Evolutionary conservation across 2,329 filamentous ascomycete genomes (phyloP).

Genomic region (Pyricularia sp.): DNA sequence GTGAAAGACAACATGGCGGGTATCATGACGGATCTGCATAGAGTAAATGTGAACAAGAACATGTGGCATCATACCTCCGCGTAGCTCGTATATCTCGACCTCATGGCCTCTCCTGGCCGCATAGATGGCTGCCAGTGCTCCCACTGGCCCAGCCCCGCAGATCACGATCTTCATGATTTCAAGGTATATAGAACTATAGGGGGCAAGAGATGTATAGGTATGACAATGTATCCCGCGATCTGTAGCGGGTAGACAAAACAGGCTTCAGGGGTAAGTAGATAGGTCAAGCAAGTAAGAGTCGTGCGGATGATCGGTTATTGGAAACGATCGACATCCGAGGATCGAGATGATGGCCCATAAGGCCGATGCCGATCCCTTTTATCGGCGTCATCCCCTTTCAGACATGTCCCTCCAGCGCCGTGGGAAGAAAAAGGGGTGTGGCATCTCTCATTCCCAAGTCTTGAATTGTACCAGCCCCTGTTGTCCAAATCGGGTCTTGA

Average conservation of each 20-base stretch:
- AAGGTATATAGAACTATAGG: not conserved
- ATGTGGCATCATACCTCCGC: conserved; percentile 53
- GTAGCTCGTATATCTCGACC: conserved; percentile 90
- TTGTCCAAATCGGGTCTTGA: not conserved
- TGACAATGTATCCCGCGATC: not conserved
- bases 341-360: not conserved
- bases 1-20: not conserved
- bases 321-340: not conserved
- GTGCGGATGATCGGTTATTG: not conserved
- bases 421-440: not conserved
- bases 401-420: not conserved
- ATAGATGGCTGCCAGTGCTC: conserved; percentile 84
- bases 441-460: not conserved
- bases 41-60: not conserved
- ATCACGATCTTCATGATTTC: conserved; percentile 60
- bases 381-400: not conserved
- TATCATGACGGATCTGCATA: not conserved
- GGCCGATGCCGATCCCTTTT: not conserved
- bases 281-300: not conserved
- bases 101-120: conserved; percentile 79
- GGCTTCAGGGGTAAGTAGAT: not conserved
- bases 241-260: not conserved
- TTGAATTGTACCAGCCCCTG: not conserved
- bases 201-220: not conserved
- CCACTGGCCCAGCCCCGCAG: conserved; percentile 88